Evolutionary conservation across 208 protist genomes (phyloP).

Genomic region (Trypanosoma congolense): DNA sequence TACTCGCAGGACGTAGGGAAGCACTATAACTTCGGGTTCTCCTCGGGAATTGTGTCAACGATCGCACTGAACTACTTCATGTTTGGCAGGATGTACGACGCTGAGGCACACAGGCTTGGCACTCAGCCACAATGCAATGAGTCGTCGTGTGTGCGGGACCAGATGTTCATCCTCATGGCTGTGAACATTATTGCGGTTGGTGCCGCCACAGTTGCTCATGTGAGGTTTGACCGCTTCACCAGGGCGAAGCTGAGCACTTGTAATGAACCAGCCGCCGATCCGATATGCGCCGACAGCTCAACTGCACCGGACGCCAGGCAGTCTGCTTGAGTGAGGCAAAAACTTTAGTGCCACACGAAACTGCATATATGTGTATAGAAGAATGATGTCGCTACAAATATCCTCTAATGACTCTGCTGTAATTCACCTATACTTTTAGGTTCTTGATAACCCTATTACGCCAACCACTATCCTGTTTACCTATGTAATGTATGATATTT

Average conservation of each 20-base stretch:
- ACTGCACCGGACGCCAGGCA: constrained; percentile 26
- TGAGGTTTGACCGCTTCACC: constrained; percentile 45
- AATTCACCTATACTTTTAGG: too few relatives aligned
- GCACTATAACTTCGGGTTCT: constrained; percentile 57
- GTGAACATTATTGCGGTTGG: constrained; percentile 38
- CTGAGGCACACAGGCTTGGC: constrained; percentile 23
- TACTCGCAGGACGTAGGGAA: constrained; percentile 65
- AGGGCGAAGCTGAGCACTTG: not conserved
- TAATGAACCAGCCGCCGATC: not conserved
- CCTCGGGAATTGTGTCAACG: constrained; percentile 45
- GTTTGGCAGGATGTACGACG: constrained; percentile 65
- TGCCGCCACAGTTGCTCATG: constrained; percentile 27
- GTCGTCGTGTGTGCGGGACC: constrained; percentile 39
- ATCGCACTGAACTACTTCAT: constrained; percentile 72
- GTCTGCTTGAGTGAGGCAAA: not conserved
- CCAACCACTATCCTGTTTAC: too few relatives aligned
- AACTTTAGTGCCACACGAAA: too few relatives aligned
- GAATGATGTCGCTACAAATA: too few relatives aligned
- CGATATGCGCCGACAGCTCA: not conserved
- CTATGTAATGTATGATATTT: too few relatives aligned
- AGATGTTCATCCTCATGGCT: constrained; percentile 63
- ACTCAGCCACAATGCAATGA: constrained; percentile 37
- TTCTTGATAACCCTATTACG: too few relatives aligned
- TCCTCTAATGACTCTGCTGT: too few relatives aligned
- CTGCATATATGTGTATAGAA: too few relatives aligned